Percentiles rank a stretch among this genome's conserved stretches.
Conservation (phyloP, 257 asterid genomes). For the Schizonepeta tenuifolia region DNA sequence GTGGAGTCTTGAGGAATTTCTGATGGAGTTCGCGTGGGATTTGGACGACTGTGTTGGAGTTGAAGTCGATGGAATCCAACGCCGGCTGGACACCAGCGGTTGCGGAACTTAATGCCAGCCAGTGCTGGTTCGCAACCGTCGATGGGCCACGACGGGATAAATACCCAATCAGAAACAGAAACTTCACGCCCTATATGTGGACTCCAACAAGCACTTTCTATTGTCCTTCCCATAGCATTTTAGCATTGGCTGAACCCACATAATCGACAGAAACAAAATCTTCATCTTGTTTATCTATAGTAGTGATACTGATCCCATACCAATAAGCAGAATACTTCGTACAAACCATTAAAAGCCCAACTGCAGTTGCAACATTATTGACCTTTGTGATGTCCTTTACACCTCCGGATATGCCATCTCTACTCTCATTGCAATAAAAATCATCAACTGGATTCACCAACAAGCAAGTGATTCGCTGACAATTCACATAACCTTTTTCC, state of each 20-base stretch:
- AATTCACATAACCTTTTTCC: constrained; percentile 43
- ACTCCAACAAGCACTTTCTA: constrained; percentile 81
- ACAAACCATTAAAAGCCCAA: constrained; percentile 73
- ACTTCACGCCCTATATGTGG: constrained; percentile 67
- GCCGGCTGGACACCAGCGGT: too few relatives aligned
- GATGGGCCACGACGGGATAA: too few relatives aligned
- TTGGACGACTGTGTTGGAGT: too few relatives aligned
- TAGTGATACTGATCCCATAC: constrained; percentile 48
- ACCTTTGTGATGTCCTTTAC: not conserved
- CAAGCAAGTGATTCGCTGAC: constrained; percentile 48
- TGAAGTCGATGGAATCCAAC: too few relatives aligned
- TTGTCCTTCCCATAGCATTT: constrained; percentile 48
- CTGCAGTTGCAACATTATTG: constrained; percentile 19
- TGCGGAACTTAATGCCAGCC: too few relatives aligned
- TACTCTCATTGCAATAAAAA: constrained; percentile 21
- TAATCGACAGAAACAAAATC: constrained; percentile 46
- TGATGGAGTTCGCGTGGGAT: too few relatives aligned
- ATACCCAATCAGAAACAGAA: too few relatives aligned
- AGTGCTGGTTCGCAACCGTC: too few relatives aligned
- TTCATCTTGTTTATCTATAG: constrained; percentile 12
- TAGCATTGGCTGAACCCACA: constrained; percentile 49
- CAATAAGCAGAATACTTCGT: constrained; percentile 64
- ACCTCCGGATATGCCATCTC: not conserved
- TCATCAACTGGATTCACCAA: constrained; percentile 40
- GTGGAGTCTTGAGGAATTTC: too few relatives aligned